These are phyloP conservation scores for Glycine latifolia DNA, from an alignment of 306 rosid species.

Conservation along the genomic window DNA sequence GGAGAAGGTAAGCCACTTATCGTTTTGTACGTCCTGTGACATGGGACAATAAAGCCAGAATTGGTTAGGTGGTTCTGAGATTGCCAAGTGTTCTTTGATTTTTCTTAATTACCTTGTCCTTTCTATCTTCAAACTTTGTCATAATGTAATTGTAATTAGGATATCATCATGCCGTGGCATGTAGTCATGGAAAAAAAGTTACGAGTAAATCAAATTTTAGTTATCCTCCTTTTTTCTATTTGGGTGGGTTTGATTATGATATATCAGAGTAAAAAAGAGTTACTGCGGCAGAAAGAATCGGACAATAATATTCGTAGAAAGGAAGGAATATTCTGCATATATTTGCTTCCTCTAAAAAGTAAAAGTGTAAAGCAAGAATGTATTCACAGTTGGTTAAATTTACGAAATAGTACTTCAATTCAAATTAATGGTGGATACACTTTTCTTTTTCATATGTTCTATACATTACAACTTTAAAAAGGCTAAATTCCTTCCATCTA, in stretches of 20 bases:
- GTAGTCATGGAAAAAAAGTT: neutral
- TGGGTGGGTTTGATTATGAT: neutral
- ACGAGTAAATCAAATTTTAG: neutral
- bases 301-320: neutral
- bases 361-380: too few relatives aligned
- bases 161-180: neutral
- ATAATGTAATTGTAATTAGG: neutral
- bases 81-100: conserved; percentile 57
- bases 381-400: too few relatives aligned
- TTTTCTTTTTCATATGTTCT: too few relatives aligned
- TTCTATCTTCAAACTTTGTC: neutral
- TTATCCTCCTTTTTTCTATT: neutral
- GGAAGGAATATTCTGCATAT: too few relatives aligned
- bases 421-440: neutral
- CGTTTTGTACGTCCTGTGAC: conserved; percentile 19
- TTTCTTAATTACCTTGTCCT: conserved; percentile 7
- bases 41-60: conserved; percentile 16
- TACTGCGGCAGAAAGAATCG: neutral
- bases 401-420: neutral
- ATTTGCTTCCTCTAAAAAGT: too few relatives aligned
- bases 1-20: conserved; percentile 64
- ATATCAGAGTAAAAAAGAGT: neutral
- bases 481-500: neutral
- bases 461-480: too few relatives aligned
- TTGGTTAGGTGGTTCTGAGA: conserved; percentile 58